Conservation (phyloP, 768 basidiomycete species). For the Lactifluus subvellereus region DNA sequence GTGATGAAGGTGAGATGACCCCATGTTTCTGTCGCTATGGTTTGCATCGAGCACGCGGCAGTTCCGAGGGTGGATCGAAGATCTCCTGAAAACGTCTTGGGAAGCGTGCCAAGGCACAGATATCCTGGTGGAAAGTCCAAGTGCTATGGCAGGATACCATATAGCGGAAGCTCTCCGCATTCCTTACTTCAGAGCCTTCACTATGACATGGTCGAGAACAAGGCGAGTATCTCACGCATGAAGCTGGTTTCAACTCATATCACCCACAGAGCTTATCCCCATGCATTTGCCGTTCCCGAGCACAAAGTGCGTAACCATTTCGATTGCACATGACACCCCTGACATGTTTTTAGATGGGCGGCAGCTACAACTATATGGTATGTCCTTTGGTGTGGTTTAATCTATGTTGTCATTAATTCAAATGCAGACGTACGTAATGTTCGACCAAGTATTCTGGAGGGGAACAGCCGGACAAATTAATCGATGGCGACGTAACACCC, state of each 20-base stretch:
- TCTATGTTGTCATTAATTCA: constrained; percentile 7
- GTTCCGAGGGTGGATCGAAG: constrained; percentile 98
- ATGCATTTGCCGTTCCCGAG: constrained; percentile 97
- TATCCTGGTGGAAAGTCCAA: constrained; percentile 90
- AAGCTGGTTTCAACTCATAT: not conserved
- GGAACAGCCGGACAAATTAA: constrained; percentile 93
- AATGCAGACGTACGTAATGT: constrained; percentile 84
- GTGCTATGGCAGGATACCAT: constrained; percentile 95
- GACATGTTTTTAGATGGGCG: constrained; percentile 65
- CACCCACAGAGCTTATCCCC: constrained; percentile 80
- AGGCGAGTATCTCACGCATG: constrained; percentile 39
- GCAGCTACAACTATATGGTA: constrained; percentile 98
- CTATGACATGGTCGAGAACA: constrained; percentile 97
- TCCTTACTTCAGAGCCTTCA: constrained; percentile 93
- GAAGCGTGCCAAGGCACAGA: constrained; percentile 94
- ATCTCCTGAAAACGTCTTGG: constrained; percentile 92
- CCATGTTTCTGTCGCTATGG: constrained; percentile 3
- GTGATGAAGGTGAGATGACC: constrained; percentile 60
- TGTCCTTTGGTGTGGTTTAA: constrained; percentile 21
- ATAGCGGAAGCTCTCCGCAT: constrained; percentile 92
- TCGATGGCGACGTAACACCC: constrained; percentile 76
- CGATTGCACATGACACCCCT: not conserved
- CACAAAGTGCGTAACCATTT: constrained; percentile 54
- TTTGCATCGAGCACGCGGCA: constrained; percentile 31
- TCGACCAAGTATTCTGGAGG: constrained; percentile 97